Evolutionary conservation across 345 rosid genomes (phyloP), one percentile per base, ranked within the genome.

Genomic region (Citrus reticulata): DNA sequence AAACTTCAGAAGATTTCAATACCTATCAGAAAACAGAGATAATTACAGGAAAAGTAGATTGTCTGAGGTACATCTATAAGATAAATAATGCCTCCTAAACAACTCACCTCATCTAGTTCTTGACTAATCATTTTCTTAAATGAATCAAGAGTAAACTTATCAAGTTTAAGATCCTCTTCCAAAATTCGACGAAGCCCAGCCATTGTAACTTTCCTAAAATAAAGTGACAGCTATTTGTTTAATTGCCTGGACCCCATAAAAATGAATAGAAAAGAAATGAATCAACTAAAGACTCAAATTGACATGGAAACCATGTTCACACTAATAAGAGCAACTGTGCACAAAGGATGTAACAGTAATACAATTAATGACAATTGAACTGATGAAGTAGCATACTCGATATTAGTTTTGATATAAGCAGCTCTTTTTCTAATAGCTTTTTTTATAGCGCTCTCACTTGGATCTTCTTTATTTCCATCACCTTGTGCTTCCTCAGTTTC

Each of bases 101-200:
- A 77, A 75, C 77, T 76, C 78, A 91, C 98, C 83, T 86, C 85
- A 75, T 94, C 97, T 81, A 96, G 82, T 55, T 88, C 88, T 61
- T 81, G 79, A 81, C 85, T 84, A 57, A 94, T 90, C 74, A 91
- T 88, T 82, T 86, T 86, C 88, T 94, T 96, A 80, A 75, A 85
- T 24, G 90, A 85, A 83, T 93, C 98, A 80, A 96, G 95, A 51
- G 86, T 46, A 86, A 58, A 13, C 70, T 90, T 89, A 58, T 89
- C 90, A 55, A 94, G 87, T 69, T 86, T 77, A 81, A 96, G 94
- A 87, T 96, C 99, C 83, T 87, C 85, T 88, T 96, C 99, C 84
- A 94, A 81, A 70, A 90, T 88, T 39, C 98, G 87, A 77, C 97
- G 97, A 76, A 91, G 91, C 76, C 89, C 90, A 66, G 88, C 92